Conservation (phyloP, 163 green algal genomes). For the Scenedesmus sp. region DNA sequence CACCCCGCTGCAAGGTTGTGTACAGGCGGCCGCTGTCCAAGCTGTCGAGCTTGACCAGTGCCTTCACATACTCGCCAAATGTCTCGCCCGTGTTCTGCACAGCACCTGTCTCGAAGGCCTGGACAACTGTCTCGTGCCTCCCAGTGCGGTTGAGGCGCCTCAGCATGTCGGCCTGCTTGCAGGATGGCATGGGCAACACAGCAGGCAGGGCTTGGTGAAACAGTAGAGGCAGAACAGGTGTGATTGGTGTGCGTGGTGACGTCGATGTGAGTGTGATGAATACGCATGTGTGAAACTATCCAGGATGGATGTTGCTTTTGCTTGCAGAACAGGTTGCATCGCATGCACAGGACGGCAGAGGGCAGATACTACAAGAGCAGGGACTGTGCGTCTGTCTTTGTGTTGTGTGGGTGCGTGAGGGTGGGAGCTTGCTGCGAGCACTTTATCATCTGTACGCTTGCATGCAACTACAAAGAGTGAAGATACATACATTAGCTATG, state of each 20-base stretch:
- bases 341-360: neutral
- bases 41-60: constrained; percentile 84
- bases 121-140: constrained; percentile 81
- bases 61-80: constrained; percentile 92
- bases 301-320: neutral
- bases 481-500: too few species aligned
- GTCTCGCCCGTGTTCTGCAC: constrained; percentile 76
- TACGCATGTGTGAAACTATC: too few species aligned
- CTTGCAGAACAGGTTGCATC: neutral
- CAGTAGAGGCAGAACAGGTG: neutral
- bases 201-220: neutral
- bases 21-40: constrained; percentile 83
- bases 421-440: too few species aligned
- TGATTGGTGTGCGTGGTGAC: neutral
- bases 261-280: too few species aligned
- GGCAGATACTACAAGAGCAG: neutral
- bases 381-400: too few species aligned
- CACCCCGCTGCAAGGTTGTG: constrained; percentile 43
- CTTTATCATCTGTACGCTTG: neutral
- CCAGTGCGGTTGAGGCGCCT: constrained; percentile 80
- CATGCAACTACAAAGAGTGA: neutral
- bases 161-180: constrained; percentile 72
- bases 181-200: neutral
- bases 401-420: too few species aligned
- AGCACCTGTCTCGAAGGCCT: constrained; percentile 80